Evolutionary conservation across 1,284 basidiomycete species (phyloP), one percentile per base, ranked within the genome.

Genomic region (Naganishia cerealis): DNA sequence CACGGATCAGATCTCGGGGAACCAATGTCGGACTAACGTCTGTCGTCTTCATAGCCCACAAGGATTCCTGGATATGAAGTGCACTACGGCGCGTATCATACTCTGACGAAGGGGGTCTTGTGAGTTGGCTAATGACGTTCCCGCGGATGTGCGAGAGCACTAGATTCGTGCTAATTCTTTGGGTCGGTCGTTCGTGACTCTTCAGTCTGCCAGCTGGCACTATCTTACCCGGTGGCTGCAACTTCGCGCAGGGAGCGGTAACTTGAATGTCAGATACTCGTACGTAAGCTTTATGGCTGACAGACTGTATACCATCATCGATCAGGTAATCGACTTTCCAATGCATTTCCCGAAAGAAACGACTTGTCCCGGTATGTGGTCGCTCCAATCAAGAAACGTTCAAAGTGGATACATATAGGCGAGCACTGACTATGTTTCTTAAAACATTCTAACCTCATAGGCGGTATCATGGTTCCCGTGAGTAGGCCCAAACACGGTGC

Each of bases 41-140:
- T 9, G 39, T 38, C 8, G 13, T 9, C 3, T 26, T 3, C 18
- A 24, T 53, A 70, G 69, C 69, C 69, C 16, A 70, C 69, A 18
- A 50, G 69, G n/a, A 70, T 70, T 21, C 69, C 69, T 1, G 69
- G 69, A n/a, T 70, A 66, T 50, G 66, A 70, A 26, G 61, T 70
- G 8, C 66, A 67, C 21, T 70, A 70, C 29, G 69, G 69, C 29
- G 69, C 69, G 4, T 70, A 70, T 65, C 57, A 48, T 65, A 58
- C 57, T 50, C 75, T 76, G 36, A 75, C 75, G 16, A 77, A 79
- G 70, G 78, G 78, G 3, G 77, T 79, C 24, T 79, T 79, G 77
- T 78, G 52, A 73, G 77, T 72, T 1, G 7, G 5, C 54, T 39
- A 0, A 62, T 9, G 8, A 26, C 42, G 39, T 15, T 39, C 6